A percentile compares a stretch with the other conserved stretches of the same genome.
phyloP scores from a whole-genome alignment of 2,329 filamentous ascomycete genomes.

The Clathrospora elynae region DNA sequence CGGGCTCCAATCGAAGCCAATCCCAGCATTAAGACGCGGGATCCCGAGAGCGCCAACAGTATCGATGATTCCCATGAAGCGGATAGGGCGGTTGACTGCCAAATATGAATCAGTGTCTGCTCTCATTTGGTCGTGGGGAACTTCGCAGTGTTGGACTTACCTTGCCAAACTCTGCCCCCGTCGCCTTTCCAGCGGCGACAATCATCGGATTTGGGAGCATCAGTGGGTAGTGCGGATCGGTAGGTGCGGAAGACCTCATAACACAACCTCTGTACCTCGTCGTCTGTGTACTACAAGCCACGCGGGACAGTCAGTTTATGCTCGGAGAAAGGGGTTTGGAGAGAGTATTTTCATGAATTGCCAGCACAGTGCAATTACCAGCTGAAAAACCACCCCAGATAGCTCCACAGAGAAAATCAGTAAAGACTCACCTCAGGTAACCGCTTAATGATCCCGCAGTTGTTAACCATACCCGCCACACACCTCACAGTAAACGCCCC shows the following conservation, averaged over 20 bases:
- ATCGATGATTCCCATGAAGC: constrained; percentile 43
- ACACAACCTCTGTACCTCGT: constrained; percentile 33
- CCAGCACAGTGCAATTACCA: no score
- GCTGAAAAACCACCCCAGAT: no score
- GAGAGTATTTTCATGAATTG: no score
- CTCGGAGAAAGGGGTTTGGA: no score
- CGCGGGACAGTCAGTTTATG: no score
- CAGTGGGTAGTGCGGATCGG: constrained; percentile 32
- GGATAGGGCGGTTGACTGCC: constrained; percentile 37
- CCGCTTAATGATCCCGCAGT: constrained; percentile 48
- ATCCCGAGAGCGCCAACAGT: constrained; percentile 46
- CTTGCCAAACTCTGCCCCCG: constrained; percentile 33
- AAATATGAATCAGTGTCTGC: no score
- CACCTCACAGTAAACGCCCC: constrained; percentile 54
- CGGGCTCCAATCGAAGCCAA: constrained; percentile 45
- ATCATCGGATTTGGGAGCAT: constrained; percentile 34
- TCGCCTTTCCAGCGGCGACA: constrained; percentile 27
- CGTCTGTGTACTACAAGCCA: constrained; percentile 15
- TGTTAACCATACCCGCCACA: constrained; percentile 53
- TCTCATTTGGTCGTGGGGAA: no score
- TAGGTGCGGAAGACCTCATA: constrained; percentile 44
- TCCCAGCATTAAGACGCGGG: constrained; percentile 41
- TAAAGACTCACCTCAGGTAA: no score
- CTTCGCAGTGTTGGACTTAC: no score
- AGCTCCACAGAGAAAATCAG: no score